Evolutionary conservation across 2,329 filamentous ascomycete species (phyloP).

Genomic region (Penicillium concentricum): DNA sequence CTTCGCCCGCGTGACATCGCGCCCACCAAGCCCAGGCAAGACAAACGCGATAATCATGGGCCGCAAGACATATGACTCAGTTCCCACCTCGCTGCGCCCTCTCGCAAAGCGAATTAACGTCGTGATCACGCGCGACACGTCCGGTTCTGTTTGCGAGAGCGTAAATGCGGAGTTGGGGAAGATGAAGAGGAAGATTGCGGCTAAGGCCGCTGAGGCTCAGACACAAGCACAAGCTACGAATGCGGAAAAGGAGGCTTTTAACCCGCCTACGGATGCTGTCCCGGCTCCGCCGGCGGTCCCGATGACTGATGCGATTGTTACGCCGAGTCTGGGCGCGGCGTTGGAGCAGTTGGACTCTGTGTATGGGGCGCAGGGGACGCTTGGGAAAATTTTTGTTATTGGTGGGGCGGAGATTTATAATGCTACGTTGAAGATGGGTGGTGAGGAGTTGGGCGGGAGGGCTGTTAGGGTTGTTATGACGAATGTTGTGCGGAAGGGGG

Average conservation of each 20-base stretch:
- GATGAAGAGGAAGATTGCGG: conserved; percentile 26
- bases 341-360: conserved; percentile 42
- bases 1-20: conserved; percentile 85
- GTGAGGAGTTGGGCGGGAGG: conserved; percentile 1
- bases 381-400: conserved; percentile 76
- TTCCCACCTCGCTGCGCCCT: conserved; percentile 75
- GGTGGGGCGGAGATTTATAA: conserved; percentile 85
- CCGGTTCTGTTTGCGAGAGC: conserved; percentile 28
- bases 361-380: conserved; percentile 23
- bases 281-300: conserved; percentile 11
- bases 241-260: neutral
- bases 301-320: conserved; percentile 49
- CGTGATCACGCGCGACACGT: conserved; percentile 62
- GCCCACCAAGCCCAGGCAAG: conserved; percentile 35
- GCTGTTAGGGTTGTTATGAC: conserved; percentile 43
- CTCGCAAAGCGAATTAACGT: conserved; percentile 79
- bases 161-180: conserved; percentile 38
- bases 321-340: conserved; percentile 59
- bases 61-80: conserved; percentile 92
- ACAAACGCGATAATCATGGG: conserved; percentile 90
- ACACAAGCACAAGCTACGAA: conserved; percentile 7
- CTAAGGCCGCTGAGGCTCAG: conserved; percentile 14
- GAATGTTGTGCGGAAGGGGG: conserved; percentile 33
- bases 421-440: conserved; percentile 56
- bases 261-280: neutral